These are phyloP conservation scores for Chalciporus piperatoides DNA, from an alignment of 1,284 basidiomycete species.

Conservation along the genomic window DNA sequence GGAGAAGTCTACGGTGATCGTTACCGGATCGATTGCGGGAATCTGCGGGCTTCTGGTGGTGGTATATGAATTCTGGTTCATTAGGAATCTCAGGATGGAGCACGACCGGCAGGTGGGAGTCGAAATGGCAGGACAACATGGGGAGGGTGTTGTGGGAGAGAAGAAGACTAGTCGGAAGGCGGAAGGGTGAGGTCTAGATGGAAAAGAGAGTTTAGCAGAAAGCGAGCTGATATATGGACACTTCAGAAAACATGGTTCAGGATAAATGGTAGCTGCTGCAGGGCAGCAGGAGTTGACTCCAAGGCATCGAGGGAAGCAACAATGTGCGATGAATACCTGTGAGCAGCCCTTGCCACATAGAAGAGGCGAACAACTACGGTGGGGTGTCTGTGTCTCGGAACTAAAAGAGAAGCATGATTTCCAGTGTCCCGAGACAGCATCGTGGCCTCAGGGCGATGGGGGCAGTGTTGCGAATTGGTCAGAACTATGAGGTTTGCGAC, in stretches of 20 bases:
- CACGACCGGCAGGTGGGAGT: slow-evolving; percentile 44
- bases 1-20: slow-evolving; percentile 44
- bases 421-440: slow-evolving; percentile 11
- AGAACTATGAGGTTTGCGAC: slow-evolving; percentile 1
- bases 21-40: slow-evolving; percentile 38
- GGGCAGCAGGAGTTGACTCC: no score
- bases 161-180: slow-evolving; percentile 16
- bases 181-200: background rate
- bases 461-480: slow-evolving; percentile 15
- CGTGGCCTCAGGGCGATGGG: slow-evolving; percentile 22
- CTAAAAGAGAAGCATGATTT: slow-evolving; percentile 14
- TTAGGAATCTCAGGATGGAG: slow-evolving; percentile 42
- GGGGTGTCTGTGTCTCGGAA: slow-evolving; percentile 7
- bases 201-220: background rate
- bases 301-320: background rate
- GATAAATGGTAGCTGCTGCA: background rate
- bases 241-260: background rate
- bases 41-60: slow-evolving; percentile 39
- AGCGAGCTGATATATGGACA: background rate
- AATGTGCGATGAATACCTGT: slow-evolving; percentile 3
- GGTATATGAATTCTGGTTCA: slow-evolving; percentile 42
- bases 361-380: slow-evolving; percentile 3
- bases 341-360: background rate
- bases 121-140: slow-evolving; percentile 44
- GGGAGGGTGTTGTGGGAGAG: slow-evolving; percentile 42